Evolutionary conservation across 805 yeast genomes (phyloP), one percentile per base, ranked within the genome.

Genomic region (Wickerhamomyces xylosicus): DNA sequence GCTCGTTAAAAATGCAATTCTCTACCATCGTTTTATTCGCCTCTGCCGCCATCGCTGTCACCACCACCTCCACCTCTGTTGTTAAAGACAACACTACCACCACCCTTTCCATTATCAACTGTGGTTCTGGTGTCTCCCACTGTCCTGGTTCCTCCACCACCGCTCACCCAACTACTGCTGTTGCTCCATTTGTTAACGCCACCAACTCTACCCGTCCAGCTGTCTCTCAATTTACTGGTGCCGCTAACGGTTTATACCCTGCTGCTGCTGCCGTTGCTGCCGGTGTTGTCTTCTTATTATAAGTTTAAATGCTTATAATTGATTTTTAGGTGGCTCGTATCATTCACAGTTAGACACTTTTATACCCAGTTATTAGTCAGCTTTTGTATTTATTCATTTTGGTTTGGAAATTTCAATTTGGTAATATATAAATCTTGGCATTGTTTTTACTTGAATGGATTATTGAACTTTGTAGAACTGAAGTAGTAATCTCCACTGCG

Each of bases 1-100:
- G 41, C 53, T 52, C 56, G 41, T 47, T 41, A 37, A 50, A 36
- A 53, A 56, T 57, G 61, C 60, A 56, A 53, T 57, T 57, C 56
- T 49, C 54, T 19, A 41, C 52, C 45, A 44, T 48, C 45, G 50
- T 57, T 41, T 38, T 52, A 35, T 43, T 55, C 38, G 41, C 57
- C 33, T 46, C 48, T 37, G 55, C 46, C 41, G 49, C 60, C 32
- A 38, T 44, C 16, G 57, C 52, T 43, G 54, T 59, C 35, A 36
- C 40, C 29, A 43, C 39, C 46, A 31, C 36, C 42, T 35, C 53
- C 35, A 41, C 44, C 36, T 44, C 38, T n/a, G 32, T 32, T 34
- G 45, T 47, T 22, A 37, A 31, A 11, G 38, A 37, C 25, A 43
- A 33, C 29, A 16, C 42, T 27, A 47, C 46, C 16, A 22, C 31